phyloP scores from a whole-genome alignment of 2,329 filamentous ascomycete species.

The Rhynchosporium secalis region DNA sequence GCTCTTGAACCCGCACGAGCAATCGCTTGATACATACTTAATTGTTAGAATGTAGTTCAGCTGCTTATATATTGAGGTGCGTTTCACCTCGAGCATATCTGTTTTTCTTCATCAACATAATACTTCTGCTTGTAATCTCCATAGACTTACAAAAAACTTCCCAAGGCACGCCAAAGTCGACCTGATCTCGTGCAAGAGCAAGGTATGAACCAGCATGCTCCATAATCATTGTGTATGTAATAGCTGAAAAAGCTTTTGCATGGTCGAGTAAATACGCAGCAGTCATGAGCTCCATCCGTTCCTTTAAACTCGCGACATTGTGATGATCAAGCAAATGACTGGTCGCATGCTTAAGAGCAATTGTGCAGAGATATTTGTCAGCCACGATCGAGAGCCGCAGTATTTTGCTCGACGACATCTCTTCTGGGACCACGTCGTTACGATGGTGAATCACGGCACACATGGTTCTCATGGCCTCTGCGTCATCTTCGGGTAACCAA shows the following conservation, averaged over 20 bases:
- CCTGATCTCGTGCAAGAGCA: neutral
- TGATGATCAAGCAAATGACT: neutral
- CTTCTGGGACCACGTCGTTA: neutral
- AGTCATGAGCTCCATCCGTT: neutral
- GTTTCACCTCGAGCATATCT: slow-evolving; percentile 1
- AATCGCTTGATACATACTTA: neutral
- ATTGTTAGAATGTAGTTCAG: neutral
- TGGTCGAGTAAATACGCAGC: neutral
- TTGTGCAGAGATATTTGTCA: neutral
- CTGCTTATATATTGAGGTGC: neutral
- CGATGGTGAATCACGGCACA: neutral
- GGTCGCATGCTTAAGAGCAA: neutral
- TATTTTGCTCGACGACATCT: slow-evolving; percentile 2
- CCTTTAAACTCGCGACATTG: neutral
- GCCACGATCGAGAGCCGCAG: slow-evolving; percentile 1
- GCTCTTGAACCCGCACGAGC: neutral
- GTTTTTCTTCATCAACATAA: neutral
- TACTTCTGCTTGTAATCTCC: neutral
- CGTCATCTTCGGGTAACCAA: neutral
- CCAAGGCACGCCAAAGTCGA: neutral
- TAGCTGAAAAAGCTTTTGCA: neutral
- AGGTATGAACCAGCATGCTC: slow-evolving; percentile 1
- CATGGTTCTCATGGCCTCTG: neutral
- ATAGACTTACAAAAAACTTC: neutral
- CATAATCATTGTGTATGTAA: neutral